Evolutionary conservation across 139 green algal species (phyloP).

Genomic region (Picochlorum costavermella): DNA sequence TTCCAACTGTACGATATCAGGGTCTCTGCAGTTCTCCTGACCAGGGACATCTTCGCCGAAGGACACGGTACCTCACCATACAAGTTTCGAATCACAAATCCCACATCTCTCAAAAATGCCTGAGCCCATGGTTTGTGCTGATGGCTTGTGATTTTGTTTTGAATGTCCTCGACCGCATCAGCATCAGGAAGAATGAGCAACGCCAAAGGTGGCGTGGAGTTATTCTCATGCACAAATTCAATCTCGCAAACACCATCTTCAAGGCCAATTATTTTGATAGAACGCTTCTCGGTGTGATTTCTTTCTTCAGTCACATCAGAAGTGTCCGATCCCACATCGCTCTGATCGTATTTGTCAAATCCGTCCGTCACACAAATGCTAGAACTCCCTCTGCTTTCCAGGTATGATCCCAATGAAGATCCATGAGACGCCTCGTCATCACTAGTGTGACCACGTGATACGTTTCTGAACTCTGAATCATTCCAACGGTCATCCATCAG

Average conservation of each 20-base stretch:
- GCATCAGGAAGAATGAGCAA: conserved; percentile 9
- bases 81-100: conserved; percentile 2
- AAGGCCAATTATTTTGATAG: conserved; percentile 1
- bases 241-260: conserved; percentile 3
- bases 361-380: conserved; percentile 5
- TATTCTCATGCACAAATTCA: neutral
- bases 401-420: too few relatives aligned
- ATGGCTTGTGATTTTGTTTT: neutral
- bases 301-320: neutral
- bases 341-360: neutral
- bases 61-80: neutral
- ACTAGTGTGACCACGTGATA: too few relatives aligned
- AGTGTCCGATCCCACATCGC: too few relatives aligned
- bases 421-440: too few relatives aligned
- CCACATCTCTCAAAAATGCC: conserved; percentile 2
- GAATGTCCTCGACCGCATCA: neutral
- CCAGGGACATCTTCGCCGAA: neutral
- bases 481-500: neutral
- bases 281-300: neutral
- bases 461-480: neutral
- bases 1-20: too few relatives aligned
- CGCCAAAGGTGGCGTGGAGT: neutral
- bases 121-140: neutral
- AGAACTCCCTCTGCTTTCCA: neutral
- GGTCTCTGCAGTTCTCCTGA: too few relatives aligned